A percentile compares a stretch with the other conserved stretches of the same genome.
phyloP scores from a whole-genome alignment of 2,329 filamentous ascomycete genomes.

The Zymoseptoria ardabiliae region DNA sequence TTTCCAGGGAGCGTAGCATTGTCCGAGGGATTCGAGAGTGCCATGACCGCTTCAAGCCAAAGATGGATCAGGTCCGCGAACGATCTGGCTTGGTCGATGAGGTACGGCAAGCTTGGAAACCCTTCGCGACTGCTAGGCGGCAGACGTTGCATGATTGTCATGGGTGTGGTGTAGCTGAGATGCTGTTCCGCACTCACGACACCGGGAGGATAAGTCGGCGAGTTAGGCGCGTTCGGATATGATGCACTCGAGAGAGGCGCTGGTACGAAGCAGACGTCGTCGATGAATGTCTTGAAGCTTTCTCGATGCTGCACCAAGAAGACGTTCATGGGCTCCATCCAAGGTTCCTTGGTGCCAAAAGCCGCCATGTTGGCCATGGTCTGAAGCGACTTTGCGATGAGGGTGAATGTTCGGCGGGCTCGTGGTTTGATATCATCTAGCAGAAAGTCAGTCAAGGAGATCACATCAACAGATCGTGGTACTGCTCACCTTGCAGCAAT shows the following conservation, averaged over 20 bases:
- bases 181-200: constrained; percentile 27
- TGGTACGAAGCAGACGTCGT: constrained; percentile 76
- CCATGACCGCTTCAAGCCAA: constrained; percentile 56
- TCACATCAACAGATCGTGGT: background rate
- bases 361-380: constrained; percentile 83
- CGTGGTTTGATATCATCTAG: constrained; percentile 73
- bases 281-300: constrained; percentile 79
- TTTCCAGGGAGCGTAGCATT: constrained; percentile 14
- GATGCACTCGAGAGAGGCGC: constrained; percentile 53
- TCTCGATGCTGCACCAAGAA: constrained; percentile 70
- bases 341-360: constrained; percentile 92
- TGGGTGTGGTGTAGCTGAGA: constrained; percentile 70
- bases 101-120: constrained; percentile 84
- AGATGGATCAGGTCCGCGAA: constrained; percentile 76
- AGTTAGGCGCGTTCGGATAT: constrained; percentile 23
- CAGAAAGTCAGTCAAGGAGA: constrained; percentile 9
- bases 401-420: constrained; percentile 78
- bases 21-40: constrained; percentile 13
- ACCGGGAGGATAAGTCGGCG: constrained; percentile 21
- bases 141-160: constrained; percentile 78
- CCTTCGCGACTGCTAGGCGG: constrained; percentile 78
- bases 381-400: constrained; percentile 88
- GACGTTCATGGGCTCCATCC: constrained; percentile 98
- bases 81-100: constrained; percentile 81
- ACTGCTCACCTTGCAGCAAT: constrained; percentile 57